Conservation (phyloP, 768 basidiomycete species). For the Suillus ampliporus region DNA sequence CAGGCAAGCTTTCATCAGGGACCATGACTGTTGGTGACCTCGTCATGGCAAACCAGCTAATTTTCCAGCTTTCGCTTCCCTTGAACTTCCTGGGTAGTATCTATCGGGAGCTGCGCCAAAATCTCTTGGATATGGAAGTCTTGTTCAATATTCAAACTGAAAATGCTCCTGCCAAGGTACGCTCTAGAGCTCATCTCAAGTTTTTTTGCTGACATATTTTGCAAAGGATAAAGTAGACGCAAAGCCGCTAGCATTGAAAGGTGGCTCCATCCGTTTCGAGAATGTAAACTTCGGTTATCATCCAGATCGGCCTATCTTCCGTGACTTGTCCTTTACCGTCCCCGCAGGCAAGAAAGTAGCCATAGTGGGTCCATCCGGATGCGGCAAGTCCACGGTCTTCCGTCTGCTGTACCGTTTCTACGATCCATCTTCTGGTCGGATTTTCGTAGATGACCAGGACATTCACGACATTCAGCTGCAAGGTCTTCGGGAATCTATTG, state of each 20-base stretch:
- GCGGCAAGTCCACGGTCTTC: slow-evolving; percentile 97
- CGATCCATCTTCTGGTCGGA: slow-evolving; percentile 79
- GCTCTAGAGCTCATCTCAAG: slow-evolving; percentile 14
- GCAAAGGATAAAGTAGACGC: slow-evolving; percentile 72
- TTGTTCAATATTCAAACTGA: slow-evolving; percentile 89
- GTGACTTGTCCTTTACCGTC: slow-evolving; percentile 83
- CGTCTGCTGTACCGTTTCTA: slow-evolving; percentile 95
- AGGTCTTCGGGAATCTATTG: slow-evolving; percentile 76
- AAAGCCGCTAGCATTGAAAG: slow-evolving; percentile 67
- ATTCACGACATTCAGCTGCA: slow-evolving; percentile 73
- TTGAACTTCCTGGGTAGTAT: slow-evolving; percentile 98
- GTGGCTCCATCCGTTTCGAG: slow-evolving; percentile 91
- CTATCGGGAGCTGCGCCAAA: slow-evolving; percentile 96
- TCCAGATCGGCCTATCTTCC: slow-evolving; percentile 91
- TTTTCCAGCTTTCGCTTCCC: slow-evolving; percentile 95
- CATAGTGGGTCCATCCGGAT: slow-evolving; percentile 96
- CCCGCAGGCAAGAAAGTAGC: slow-evolving; percentile 98
- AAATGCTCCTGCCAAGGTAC: slow-evolving; percentile 70
- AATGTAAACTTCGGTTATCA: slow-evolving; percentile 93
- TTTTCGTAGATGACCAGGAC: slow-evolving; percentile 88
- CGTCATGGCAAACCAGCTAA: slow-evolving; percentile 98
- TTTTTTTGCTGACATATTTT: background rate
- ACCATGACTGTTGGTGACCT: slow-evolving; percentile 98
- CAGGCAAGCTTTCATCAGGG: slow-evolving; percentile 50
- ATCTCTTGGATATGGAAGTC: slow-evolving; percentile 96